phyloP scores from a whole-genome alignment of 495 filamentous ascomycete species.

The Aspergillus conjunctus region DNA sequence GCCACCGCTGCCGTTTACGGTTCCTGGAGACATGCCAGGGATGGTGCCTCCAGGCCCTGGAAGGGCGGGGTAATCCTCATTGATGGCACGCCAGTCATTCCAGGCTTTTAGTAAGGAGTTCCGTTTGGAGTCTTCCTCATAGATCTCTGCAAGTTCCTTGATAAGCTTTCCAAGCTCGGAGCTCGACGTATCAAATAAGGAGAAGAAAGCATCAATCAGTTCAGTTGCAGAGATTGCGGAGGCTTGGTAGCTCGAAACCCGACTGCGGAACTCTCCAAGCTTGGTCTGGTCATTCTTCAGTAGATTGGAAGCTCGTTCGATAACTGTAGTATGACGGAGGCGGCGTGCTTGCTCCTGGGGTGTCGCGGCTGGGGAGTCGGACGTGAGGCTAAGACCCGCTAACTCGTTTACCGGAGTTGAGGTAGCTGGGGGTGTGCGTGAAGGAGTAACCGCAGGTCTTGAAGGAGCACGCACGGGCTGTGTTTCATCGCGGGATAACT shows the following conservation, averaged over 20 bases:
- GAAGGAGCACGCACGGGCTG: conserved; percentile 47
- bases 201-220: conserved; percentile 79
- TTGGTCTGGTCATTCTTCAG: conserved; percentile 73
- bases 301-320: conserved; percentile 80
- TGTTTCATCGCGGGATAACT: conserved; percentile 62
- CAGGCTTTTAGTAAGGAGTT: conserved; percentile 75
- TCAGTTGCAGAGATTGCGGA: conserved; percentile 67
- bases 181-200: conserved; percentile 78
- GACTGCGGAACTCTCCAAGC: conserved; percentile 70
- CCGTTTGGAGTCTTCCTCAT: conserved; percentile 75
- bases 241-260: conserved; percentile 73
- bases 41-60: conserved; percentile 67
- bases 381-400: conserved; percentile 39
- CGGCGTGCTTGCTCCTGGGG: conserved; percentile 79
- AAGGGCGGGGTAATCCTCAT: conserved; percentile 93
- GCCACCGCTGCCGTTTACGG: conserved; percentile 37
- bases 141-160: conserved; percentile 91
- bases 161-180: conserved; percentile 84
- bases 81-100: conserved; percentile 92
- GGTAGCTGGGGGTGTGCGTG: conserved; percentile 42
- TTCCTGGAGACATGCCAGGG: conserved; percentile 49
- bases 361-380: conserved; percentile 44
- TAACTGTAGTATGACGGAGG: conserved; percentile 71
- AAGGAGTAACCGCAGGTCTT: conserved; percentile 43
- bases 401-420: conserved; percentile 47